phyloP scores from a whole-genome alignment of 495 filamentous ascomycete species.

The Evernia prunastri region DNA sequence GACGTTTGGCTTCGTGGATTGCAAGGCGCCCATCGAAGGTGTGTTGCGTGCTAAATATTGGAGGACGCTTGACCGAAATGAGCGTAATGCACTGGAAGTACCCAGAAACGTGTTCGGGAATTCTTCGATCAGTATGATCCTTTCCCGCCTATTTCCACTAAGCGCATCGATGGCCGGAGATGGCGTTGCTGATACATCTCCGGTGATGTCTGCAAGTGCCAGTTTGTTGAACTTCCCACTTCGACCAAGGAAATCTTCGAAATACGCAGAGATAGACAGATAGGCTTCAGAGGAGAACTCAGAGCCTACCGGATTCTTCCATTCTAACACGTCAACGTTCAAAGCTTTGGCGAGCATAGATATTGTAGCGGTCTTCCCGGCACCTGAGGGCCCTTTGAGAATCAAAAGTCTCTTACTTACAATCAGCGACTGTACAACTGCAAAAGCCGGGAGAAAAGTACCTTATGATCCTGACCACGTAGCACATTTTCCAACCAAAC shows the following conservation, averaged over 20 bases:
- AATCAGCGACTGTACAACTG: constrained; percentile 9
- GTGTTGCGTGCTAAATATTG: constrained; percentile 62
- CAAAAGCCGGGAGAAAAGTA: constrained; percentile 24
- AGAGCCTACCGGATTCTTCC: constrained; percentile 71
- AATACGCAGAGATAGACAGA: constrained; percentile 63
- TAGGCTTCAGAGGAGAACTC: constrained; percentile 52
- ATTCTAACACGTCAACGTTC: constrained; percentile 72
- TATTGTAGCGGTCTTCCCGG: constrained; percentile 86
- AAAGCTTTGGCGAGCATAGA: constrained; percentile 65
- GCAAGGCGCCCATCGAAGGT: constrained; percentile 37
- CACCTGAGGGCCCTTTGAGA: constrained; percentile 85
- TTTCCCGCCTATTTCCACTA: constrained; percentile 29
- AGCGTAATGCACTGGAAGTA: constrained; percentile 56
- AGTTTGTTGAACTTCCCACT: constrained; percentile 73
- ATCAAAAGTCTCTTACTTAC: constrained; percentile 64
- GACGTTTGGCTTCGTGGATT: constrained; percentile 30
- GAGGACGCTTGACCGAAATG: constrained; percentile 69
- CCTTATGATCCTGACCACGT: constrained; percentile 44
- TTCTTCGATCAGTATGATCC: constrained; percentile 83
- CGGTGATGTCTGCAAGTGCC: constrained; percentile 38
- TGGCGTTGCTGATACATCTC: background rate
- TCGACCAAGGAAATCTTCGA: constrained; percentile 82
- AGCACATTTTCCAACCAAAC: constrained; percentile 74
- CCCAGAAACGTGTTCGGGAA: constrained; percentile 78
- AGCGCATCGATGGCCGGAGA: background rate